These are phyloP conservation scores for Nakaseomyces glabratus DNA, from an alignment of 1,139 yeast genomes.

Conservation along the genomic window DNA sequence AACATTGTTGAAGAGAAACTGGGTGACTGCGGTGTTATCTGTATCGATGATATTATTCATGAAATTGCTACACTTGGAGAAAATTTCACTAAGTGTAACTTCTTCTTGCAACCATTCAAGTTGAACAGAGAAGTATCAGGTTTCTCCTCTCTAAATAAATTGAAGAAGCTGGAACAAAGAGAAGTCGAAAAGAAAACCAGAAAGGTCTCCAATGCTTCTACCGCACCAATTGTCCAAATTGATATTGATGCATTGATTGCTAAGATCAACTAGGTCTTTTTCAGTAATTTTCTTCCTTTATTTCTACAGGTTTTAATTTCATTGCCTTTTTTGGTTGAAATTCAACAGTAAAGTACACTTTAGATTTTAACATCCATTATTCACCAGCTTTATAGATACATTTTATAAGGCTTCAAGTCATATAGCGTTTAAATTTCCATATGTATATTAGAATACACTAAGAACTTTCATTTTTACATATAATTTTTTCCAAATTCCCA, in stretches of 20 bases:
- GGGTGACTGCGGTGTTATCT: conserved; percentile 61
- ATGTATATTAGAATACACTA: too few relatives aligned
- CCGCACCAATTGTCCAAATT: conserved; percentile 55
- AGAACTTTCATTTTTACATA: too few relatives aligned
- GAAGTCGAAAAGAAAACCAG: conserved; percentile 36
- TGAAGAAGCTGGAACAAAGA: conserved; percentile 33
- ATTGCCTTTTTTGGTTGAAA: too few relatives aligned
- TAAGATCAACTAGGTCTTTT: conserved; percentile 44
- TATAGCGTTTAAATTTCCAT: too few relatives aligned
- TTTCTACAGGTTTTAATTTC: background rate
- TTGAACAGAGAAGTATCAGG: conserved; percentile 64
- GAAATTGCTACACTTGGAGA: conserved; percentile 58
- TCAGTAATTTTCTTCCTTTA: too few relatives aligned
- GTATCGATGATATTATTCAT: conserved; percentile 71
- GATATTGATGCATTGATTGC: conserved; percentile 61
- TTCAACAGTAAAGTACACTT: too few relatives aligned
- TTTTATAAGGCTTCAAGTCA: too few relatives aligned
- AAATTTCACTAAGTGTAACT: conserved; percentile 47
- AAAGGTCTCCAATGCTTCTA: conserved; percentile 48
- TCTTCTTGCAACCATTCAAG: conserved; percentile 61
- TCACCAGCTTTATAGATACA: too few relatives aligned
- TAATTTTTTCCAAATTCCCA: too few relatives aligned
- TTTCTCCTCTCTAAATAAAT: conserved; percentile 44
- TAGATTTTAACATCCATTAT: too few relatives aligned
- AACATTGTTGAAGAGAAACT: conserved; percentile 63